Percentiles rank a stretch among this genome's conserved stretches.
Conservation (phyloP, 306 rosid genomes). For the Acacia confusa region DNA sequence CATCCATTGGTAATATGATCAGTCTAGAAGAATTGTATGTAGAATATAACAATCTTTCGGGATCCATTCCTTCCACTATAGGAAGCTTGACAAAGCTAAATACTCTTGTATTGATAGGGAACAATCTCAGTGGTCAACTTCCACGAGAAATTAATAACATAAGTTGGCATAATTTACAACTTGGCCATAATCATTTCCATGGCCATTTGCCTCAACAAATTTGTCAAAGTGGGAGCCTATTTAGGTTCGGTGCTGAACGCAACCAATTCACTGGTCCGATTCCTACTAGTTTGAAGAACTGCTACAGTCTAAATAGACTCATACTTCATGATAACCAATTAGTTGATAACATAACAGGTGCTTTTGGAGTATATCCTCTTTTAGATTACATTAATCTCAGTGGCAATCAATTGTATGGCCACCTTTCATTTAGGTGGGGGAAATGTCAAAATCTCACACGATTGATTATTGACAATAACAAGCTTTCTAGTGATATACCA, state of each 20-base stretch:
- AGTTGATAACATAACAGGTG: slow-evolving; percentile 28
- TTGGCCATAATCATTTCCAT: background rate
- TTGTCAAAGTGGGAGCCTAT: slow-evolving; percentile 12
- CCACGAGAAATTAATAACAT: slow-evolving; percentile 9
- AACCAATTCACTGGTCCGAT: slow-evolving; percentile 15
- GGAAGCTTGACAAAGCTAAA: background rate
- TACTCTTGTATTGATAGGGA: background rate
- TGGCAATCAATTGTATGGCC: slow-evolving; percentile 30
- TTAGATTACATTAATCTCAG: slow-evolving; percentile 25
- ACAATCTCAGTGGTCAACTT: slow-evolving; percentile 23
- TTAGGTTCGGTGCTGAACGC: accelerated
- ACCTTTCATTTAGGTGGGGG: slow-evolving; percentile 25
- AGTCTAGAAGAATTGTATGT: background rate
- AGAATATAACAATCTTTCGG: background rate
- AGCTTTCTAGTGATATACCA: slow-evolving; percentile 30
- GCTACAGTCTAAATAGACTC: slow-evolving; percentile 12
- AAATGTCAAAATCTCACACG: background rate
- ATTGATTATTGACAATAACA: slow-evolving; percentile 16
- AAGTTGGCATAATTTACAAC: background rate
- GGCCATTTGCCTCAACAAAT: slow-evolving; percentile 22
- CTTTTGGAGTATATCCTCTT: slow-evolving; percentile 28
- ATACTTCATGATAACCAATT: slow-evolving; percentile 33
- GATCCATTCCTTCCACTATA: background rate
- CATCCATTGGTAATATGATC: background rate
- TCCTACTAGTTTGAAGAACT: slow-evolving; percentile 32